These are phyloP conservation scores for Zygotorulaspora mrakii DNA, from an alignment of 1,139 yeast genomes.

Conservation along the genomic window DNA sequence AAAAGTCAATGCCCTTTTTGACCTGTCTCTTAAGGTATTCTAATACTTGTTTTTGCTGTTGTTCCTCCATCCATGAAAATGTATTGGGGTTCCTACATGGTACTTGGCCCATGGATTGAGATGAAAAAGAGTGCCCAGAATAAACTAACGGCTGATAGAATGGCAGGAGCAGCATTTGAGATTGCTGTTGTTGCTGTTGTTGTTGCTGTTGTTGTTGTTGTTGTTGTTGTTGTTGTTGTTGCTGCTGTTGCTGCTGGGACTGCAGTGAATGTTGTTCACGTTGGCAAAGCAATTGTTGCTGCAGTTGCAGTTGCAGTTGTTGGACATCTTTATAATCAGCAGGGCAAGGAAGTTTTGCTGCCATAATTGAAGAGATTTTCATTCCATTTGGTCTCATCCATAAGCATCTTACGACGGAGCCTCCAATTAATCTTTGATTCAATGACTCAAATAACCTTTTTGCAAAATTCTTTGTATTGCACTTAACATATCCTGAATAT, in stretches of 20 bases:
- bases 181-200: neutral
- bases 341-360: no score
- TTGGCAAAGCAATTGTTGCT: no score
- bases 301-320: no score
- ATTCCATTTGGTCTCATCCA: slow-evolving; percentile 18
- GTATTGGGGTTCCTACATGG: neutral
- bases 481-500: slow-evolving; percentile 28
- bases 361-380: slow-evolving; percentile 1
- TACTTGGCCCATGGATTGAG: neutral
- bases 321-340: no score
- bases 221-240: slow-evolving; percentile 1
- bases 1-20: slow-evolving; percentile 34
- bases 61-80: neutral
- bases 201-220: slow-evolving; percentile 1
- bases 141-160: slow-evolving; percentile 3
- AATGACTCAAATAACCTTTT: slow-evolving; percentile 21
- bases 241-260: slow-evolving; percentile 1
- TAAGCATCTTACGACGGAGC: slow-evolving; percentile 27
- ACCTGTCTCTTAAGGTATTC: slow-evolving; percentile 32
- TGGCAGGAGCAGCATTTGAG: slow-evolving; percentile 4
- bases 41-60: slow-evolving; percentile 15
- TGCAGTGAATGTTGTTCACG: neutral
- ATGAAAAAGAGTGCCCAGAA: neutral
- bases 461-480: slow-evolving; percentile 26
- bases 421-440: slow-evolving; percentile 32